phyloP scores from a whole-genome alignment of 2,329 filamentous ascomycete species.

The Alternaria hordeiaustralica region DNA sequence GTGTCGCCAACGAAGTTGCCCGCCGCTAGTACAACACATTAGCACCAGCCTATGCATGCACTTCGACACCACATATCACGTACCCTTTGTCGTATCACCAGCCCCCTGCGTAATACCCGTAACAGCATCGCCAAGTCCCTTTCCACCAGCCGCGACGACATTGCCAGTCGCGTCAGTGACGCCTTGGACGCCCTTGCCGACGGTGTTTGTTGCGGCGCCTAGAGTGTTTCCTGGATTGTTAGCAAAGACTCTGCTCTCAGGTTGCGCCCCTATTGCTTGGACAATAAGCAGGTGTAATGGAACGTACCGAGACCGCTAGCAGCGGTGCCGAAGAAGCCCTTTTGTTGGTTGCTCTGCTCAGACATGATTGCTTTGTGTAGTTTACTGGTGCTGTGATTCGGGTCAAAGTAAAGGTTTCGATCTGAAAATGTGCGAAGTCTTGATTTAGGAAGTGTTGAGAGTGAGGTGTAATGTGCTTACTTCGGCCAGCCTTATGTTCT shows the following conservation, averaged over 20 bases:
- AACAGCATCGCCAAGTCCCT: conserved; percentile 46
- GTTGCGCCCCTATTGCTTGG: no score
- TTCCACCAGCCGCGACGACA: conserved; percentile 39
- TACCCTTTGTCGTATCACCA: conserved; percentile 47
- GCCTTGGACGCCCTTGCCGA: conserved; percentile 43
- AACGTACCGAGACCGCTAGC: conserved; percentile 39
- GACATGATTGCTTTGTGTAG: conserved; percentile 24
- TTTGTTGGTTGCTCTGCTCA: conserved; percentile 32
- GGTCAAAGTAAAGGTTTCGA: no score
- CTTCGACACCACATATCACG: no score
- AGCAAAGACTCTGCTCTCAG: not conserved
- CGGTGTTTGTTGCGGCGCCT: conserved; percentile 42
- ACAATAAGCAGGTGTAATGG: no score
- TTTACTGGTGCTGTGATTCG: not conserved
- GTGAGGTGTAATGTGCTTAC: not conserved
- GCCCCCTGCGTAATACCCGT: conserved; percentile 41
- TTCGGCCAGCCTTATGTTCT: not conserved
- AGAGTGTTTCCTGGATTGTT: conserved; percentile 39
- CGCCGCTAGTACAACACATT: conserved; percentile 27
- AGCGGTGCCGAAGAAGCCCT: conserved; percentile 44
- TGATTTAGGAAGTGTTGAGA: not conserved
- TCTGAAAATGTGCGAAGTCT: not conserved
- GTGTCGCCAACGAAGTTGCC: conserved; percentile 39
- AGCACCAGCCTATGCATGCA: no score
- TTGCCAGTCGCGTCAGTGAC: conserved; percentile 41